These are phyloP conservation scores for Linnemannia schmuckeri DNA, from an alignment of 192 early-diverging fungal species.

Conservation along the genomic window DNA sequence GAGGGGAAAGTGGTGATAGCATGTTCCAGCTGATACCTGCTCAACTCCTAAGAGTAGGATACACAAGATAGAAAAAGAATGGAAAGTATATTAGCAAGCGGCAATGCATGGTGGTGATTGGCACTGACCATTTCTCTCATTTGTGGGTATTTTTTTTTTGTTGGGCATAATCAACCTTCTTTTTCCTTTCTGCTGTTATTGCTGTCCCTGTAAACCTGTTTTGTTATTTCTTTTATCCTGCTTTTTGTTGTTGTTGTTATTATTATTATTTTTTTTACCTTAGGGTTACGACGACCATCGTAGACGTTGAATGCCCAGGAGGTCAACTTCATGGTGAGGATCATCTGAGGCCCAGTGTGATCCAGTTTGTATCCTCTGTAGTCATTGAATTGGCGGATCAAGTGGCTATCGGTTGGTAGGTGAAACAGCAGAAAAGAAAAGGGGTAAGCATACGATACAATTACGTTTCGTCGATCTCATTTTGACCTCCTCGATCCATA, in stretches of 20 bases:
- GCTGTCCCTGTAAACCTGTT: neutral
- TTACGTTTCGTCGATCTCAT: neutral
- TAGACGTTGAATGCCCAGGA: conserved; percentile 87
- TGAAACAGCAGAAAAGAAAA: conserved; percentile 9
- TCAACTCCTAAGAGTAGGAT: conserved; percentile 60
- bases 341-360: conserved; percentile 94
- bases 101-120: neutral
- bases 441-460: neutral
- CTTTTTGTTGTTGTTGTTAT: neutral
- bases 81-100: conserved; percentile 10
- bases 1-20: conserved; percentile 73
- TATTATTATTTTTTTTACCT: conserved; percentile 12
- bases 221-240: neutral
- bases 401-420: conserved; percentile 53
- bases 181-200: neutral
- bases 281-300: conserved; percentile 74
- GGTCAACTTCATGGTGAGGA: conserved; percentile 92
- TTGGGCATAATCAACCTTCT: neutral
- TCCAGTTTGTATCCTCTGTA: conserved; percentile 74
- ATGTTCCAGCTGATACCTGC: conserved; percentile 75
- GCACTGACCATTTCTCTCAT: neutral
- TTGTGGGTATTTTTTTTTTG: neutral
- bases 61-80: neutral
- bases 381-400: conserved; percentile 61
- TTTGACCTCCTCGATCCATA: conserved; percentile 10